Conservation (phyloP, 2,329 filamentous ascomycete genomes). For the Sordariomycetes sp. region DNA sequence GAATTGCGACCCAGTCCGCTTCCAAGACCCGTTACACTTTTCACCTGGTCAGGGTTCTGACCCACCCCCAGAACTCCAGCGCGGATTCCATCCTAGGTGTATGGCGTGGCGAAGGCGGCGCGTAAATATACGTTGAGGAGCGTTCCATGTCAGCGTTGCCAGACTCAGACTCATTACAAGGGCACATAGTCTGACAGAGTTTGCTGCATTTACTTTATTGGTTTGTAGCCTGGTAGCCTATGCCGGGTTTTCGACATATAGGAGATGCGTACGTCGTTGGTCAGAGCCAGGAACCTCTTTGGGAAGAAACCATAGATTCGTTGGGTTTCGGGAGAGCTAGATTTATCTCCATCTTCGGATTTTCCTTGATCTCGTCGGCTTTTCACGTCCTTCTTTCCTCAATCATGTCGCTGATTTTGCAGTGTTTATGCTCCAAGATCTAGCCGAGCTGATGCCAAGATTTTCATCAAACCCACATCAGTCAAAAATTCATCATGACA, state of each 20-base stretch:
- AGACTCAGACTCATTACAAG: background rate
- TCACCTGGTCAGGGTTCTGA: too few relatives aligned
- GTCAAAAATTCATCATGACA: background rate
- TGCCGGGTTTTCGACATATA: background rate
- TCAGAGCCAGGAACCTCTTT: background rate
- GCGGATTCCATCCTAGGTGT: too few relatives aligned
- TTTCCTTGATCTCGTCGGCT: background rate
- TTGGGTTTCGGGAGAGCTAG: background rate
- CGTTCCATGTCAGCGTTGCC: too few relatives aligned
- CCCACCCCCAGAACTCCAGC: too few relatives aligned
- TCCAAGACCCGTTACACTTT: too few relatives aligned
- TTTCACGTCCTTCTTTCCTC: background rate
- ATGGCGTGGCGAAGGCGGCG: too few relatives aligned
- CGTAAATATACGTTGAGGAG: too few relatives aligned
- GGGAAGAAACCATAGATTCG: background rate
- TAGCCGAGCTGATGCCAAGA: too few relatives aligned
- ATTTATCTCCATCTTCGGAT: background rate
- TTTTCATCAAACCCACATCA: background rate
- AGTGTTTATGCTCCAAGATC: too few relatives aligned
- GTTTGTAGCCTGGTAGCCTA: background rate
- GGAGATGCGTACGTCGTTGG: too few relatives aligned
- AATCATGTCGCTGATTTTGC: background rate
- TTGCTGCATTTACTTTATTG: background rate
- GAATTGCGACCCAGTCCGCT: too few relatives aligned
- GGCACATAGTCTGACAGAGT: background rate